These are phyloP conservation scores for Periconia macrospinosa DNA, from an alignment of 2,329 filamentous ascomycete genomes.

Conservation along the genomic window DNA sequence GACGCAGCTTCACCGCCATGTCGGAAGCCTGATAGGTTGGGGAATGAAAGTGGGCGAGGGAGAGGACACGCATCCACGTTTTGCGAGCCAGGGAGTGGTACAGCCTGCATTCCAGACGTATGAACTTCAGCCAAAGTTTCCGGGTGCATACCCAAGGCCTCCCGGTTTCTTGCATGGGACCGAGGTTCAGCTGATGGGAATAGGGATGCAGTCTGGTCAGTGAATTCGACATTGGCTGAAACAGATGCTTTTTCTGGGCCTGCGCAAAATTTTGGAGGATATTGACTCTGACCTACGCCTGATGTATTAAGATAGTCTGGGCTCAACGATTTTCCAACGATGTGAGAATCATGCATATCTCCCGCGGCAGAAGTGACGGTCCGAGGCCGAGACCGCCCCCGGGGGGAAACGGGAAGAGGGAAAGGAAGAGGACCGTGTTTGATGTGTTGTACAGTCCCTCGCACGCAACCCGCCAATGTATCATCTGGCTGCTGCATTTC, in stretches of 20 bases:
- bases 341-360: conserved; percentile 8
- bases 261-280: not conserved
- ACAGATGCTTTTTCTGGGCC: not conserved
- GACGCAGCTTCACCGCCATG: conserved; percentile 9
- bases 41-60: conserved; percentile 12
- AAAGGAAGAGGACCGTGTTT: not conserved
- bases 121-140: conserved; percentile 11
- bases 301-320: conserved; percentile 5
- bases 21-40: conserved; percentile 15
- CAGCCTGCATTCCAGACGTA: conserved; percentile 3
- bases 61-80: conserved; percentile 3
- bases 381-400: conserved; percentile 13
- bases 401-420: too few species aligned
- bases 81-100: conserved; percentile 4
- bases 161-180: conserved; percentile 16
- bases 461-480: not conserved
- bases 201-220: conserved; percentile 2
- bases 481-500: not conserved
- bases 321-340: conserved; percentile 3
- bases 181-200: conserved; percentile 1
- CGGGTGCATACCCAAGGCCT: conserved; percentile 3
- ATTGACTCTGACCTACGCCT: not conserved
- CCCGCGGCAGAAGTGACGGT: conserved; percentile 18
- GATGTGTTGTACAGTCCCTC: not conserved
- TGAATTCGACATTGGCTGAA: not conserved